Conservation (phyloP, 768 basidiomycete genomes). For the Suillus subaureus region DNA sequence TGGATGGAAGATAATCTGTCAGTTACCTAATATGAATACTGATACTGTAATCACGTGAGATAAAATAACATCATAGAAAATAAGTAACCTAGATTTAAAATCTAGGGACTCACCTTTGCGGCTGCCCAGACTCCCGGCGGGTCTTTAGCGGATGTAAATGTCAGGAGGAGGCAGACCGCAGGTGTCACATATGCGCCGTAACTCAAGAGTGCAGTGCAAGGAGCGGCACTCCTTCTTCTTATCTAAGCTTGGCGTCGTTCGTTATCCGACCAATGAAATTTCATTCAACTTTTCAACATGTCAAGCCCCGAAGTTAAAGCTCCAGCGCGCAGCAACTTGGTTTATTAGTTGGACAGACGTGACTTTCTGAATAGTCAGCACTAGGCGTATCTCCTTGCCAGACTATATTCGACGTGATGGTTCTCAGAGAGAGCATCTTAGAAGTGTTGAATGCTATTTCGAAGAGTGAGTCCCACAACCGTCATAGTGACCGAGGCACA, state of each 20-base stretch:
- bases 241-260: neutral
- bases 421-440: neutral
- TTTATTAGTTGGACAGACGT: neutral
- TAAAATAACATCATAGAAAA: too few species aligned
- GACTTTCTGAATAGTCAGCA: neutral
- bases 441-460: neutral
- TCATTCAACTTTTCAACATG: neutral
- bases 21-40: too few species aligned
- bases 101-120: too few species aligned
- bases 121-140: too few species aligned
- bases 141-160: too few species aligned
- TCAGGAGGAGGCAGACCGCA: too few species aligned
- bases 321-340: neutral
- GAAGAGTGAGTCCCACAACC: neutral
- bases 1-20: too few species aligned
- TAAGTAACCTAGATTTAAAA: too few species aligned
- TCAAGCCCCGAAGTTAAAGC: neutral
- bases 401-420: neutral
- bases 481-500: neutral
- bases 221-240: neutral
- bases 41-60: too few species aligned
- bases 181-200: too few species aligned
- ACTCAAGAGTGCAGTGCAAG: too few species aligned
- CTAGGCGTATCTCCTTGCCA: neutral
- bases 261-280: conserved; percentile 1